Conservation (phyloP, 2,329 filamentous ascomycete species). For the Myrmaecium sp. region DNA sequence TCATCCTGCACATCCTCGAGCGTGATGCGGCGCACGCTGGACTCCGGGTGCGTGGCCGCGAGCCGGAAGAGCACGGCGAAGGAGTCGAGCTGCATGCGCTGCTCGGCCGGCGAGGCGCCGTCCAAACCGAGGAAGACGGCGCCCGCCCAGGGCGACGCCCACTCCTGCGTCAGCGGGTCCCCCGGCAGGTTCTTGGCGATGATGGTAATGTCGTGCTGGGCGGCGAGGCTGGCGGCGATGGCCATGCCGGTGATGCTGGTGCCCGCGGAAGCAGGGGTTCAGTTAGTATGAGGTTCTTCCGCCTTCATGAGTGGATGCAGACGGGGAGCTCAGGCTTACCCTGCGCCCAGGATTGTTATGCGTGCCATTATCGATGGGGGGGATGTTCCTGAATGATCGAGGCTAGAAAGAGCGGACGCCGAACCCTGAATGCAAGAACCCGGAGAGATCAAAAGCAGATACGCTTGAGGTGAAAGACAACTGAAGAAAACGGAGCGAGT, state of each 20-base stretch:
- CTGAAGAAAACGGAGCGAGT: too few species aligned
- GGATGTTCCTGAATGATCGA: too few species aligned
- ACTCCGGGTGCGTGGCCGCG: conserved; percentile 5
- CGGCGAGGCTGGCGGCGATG: conserved; percentile 13
- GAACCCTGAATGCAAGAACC: too few species aligned
- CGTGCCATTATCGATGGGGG: conserved; percentile 4
- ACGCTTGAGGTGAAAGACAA: too few species aligned
- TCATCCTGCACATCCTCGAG: conserved; percentile 6
- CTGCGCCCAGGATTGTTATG: conserved; percentile 6
- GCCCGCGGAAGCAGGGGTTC: background rate
- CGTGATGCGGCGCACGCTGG: conserved; percentile 6
- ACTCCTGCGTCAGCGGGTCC: conserved; percentile 10
- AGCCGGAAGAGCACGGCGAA: conserved; percentile 6
- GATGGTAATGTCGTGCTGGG: conserved; percentile 14
- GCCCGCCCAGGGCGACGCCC: conserved; percentile 20
- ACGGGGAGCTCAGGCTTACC: conserved; percentile 4
- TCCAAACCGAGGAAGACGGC: conserved; percentile 13
- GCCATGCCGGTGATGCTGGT: conserved; percentile 10
- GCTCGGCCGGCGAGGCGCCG: conserved; percentile 6
- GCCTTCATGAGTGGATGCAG: background rate
- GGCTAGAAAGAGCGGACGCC: too few species aligned
- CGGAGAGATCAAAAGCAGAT: too few species aligned
- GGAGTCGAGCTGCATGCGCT: conserved; percentile 12
- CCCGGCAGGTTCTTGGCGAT: conserved; percentile 16
- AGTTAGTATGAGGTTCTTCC: background rate